Percentiles rank a stretch among this genome's conserved stretches.
phyloP scores from a whole-genome alignment of 768 basidiomycete species.

The Dentipellis fragilis region DNA sequence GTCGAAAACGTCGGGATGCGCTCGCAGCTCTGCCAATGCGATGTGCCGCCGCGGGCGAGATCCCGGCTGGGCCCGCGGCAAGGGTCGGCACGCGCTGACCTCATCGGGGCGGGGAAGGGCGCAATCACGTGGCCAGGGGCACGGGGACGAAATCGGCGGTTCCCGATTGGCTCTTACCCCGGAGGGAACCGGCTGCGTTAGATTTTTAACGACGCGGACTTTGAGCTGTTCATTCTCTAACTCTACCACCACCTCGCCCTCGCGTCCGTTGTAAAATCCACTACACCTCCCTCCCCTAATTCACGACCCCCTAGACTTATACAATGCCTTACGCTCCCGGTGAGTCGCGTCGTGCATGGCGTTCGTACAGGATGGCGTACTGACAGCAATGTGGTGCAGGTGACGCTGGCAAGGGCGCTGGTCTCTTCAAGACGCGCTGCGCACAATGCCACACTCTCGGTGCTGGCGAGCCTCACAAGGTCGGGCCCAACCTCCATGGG shows the following conservation, averaged over 20 bases:
- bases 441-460: constrained; percentile 89
- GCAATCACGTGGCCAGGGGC: no score
- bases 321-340: constrained; percentile 36
- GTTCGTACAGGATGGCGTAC: background rate
- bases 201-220: background rate
- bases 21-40: no score
- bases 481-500: constrained; percentile 95
- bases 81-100: no score
- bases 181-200: background rate
- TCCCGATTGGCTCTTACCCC: background rate
- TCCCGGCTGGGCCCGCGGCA: no score
- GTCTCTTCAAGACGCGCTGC: constrained; percentile 93
- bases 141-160: background rate
- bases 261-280: background rate
- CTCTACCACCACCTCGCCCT: constrained; percentile 1
- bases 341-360: constrained; percentile 16
- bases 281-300: background rate
- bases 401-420: constrained; percentile 84
- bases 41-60: no score
- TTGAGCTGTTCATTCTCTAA: background rate
- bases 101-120: no score
- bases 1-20: no score
- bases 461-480: constrained; percentile 71
- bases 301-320: background rate
- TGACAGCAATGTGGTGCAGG: constrained; percentile 30